Evolutionary conservation across 2,329 filamentous ascomycete genomes (phyloP), one percentile per base, ranked within the genome.

Genomic region (Fusarium dimerum): DNA sequence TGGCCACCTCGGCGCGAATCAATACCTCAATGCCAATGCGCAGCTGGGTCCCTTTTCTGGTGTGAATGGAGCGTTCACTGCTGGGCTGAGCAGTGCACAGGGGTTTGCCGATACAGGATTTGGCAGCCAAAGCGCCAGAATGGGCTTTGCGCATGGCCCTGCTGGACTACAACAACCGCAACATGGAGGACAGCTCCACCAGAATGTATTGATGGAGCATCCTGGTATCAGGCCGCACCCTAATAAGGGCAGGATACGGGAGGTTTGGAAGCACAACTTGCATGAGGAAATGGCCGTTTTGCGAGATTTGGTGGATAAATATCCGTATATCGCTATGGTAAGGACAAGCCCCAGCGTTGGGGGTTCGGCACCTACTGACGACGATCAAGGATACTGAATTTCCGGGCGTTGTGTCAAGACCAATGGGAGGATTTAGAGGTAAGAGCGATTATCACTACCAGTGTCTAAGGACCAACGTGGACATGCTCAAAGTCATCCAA

Each of bases 391-490:
- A 99, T 70, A 97, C 94, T 20, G 93, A 97, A 70, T 99, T 99
- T 65, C 94, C 94, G n/a, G 94, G 94, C 51, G 92, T 99, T 48
- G 93, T 99, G 48, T 91, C 93, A 26, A 85, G 94, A 62, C 94
- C 94, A 2, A 97, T 99, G 81, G 94, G 94, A 45, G 86, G 88
- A 50, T 99, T 99, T 72, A 85, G 89, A 54, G 94, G 90, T 53
- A 97, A 97, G 76, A 94, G 92, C 60, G 93, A 97, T 66, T 99
- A 99, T 69, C 94, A 99, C 71, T 99, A 99, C 75, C 94, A 99
- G 78, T 97, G 93, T 55, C 81, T 99, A 43, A 89, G 94, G 56
- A 95, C 92, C 65, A 99, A 99, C 69, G 94, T 99, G 66, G 94
- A 99, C 69, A 85, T 99, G 67, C 84, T 99, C 66, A 97, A 96